phyloP scores from a whole-genome alignment of 2,329 filamentous ascomycete species.

The Magnaporthiopsis rhizophila region DNA sequence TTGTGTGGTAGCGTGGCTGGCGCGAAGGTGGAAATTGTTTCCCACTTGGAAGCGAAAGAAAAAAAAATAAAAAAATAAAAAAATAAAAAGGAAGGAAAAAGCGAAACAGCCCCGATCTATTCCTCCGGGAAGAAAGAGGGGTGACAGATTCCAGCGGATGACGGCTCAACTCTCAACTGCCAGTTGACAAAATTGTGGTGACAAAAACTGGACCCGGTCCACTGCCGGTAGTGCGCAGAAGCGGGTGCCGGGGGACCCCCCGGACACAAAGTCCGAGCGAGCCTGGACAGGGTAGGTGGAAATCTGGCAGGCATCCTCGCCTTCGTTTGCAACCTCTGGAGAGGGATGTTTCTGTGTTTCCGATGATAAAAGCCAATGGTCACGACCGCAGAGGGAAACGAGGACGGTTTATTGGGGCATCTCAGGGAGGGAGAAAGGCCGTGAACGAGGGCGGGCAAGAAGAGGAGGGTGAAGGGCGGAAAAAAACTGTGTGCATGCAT shows the following conservation, averaged over 20 bases:
- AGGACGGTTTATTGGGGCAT: neutral
- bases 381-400: neutral
- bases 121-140: neutral
- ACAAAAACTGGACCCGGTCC: too few species aligned
- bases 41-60: neutral
- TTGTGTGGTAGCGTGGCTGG: neutral
- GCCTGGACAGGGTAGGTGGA: neutral
- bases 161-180: neutral
- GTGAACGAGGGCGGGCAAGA: neutral
- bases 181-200: neutral
- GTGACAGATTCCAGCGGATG: neutral
- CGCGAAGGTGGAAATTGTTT: neutral
- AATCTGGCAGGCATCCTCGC: neutral
- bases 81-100: too few species aligned
- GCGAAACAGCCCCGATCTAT: neutral
- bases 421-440: too few species aligned
- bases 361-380: neutral
- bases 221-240: neutral
- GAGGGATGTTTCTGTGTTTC: neutral
- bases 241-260: too few species aligned
- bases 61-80: neutral
- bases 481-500: neutral
- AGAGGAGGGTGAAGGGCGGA: neutral
- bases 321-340: neutral
- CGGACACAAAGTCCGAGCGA: neutral